phyloP scores from a whole-genome alignment of 1,139 yeast species.

The Saccharomyces hybrid region DNA sequence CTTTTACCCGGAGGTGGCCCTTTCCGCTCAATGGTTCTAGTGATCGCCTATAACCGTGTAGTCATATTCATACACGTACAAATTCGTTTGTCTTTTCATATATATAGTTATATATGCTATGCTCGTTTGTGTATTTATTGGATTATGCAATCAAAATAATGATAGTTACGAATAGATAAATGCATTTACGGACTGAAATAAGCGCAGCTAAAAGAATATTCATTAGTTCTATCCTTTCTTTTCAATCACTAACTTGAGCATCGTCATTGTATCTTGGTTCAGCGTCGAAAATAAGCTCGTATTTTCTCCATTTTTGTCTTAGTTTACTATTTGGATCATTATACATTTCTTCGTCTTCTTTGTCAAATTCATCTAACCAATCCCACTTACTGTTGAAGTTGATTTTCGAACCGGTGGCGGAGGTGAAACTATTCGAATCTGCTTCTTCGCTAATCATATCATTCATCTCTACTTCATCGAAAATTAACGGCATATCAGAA shows the following conservation, averaged over 20 bases:
- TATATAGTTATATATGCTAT: not conserved
- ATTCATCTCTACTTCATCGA: conserved; percentile 21
- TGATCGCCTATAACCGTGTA: not conserved
- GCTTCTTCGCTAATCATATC: conserved; percentile 31
- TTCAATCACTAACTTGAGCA: conserved; percentile 29
- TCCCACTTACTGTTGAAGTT: conserved; percentile 31
- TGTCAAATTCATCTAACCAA: conserved; percentile 47
- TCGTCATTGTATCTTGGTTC: conserved; percentile 31
- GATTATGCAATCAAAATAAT: not conserved
- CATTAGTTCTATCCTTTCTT: not conserved
- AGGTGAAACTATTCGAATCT: conserved; percentile 5
- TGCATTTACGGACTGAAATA: not conserved
- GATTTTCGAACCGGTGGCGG: not conserved
- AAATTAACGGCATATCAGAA: conserved; percentile 28
- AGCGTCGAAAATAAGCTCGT: conserved; percentile 31
- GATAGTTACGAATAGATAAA: not conserved
- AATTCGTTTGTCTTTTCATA: not conserved
- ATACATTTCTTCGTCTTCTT: conserved; percentile 31
- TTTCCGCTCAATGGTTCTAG: not conserved
- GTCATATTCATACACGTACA: not conserved
- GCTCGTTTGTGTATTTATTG: not conserved
- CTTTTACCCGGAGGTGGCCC: not conserved
- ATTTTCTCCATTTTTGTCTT: conserved; percentile 32
- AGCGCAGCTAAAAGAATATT: not conserved
- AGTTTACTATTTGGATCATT: conserved; percentile 25